These are phyloP conservation scores for Sodiomyces alkalinus DNA, from an alignment of 2,329 filamentous ascomycete species.

Conservation along the genomic window DNA sequence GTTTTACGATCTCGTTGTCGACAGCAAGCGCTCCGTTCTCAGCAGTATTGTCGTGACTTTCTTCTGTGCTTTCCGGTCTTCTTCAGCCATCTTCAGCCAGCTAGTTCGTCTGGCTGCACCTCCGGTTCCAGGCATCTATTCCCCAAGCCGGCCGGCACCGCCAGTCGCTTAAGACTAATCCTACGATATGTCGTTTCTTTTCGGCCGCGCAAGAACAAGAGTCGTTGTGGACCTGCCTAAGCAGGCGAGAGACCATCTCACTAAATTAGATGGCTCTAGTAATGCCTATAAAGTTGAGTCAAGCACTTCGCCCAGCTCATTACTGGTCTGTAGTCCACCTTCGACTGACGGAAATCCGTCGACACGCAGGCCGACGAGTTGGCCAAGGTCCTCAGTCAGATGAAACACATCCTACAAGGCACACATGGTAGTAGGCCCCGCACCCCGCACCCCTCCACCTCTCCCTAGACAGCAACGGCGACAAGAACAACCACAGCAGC, in stretches of 20 bases:
- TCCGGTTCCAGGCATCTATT: too few relatives aligned
- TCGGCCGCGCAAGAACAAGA: constrained; percentile 35
- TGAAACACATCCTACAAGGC: constrained; percentile 88
- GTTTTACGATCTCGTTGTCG: too few relatives aligned
- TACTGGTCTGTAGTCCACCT: background rate
- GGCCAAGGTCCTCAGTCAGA: constrained; percentile 70
- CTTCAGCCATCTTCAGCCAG: too few relatives aligned
- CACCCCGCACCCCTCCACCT: background rate
- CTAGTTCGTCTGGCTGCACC: too few relatives aligned
- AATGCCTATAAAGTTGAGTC: constrained; percentile 28
- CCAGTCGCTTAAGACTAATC: too few relatives aligned
- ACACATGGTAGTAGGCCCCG: constrained; percentile 52
- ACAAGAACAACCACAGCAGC: too few relatives aligned
- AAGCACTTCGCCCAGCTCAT: background rate
- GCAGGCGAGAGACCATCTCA: constrained; percentile 38
- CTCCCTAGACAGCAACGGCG: too few relatives aligned
- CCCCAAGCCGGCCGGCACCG: background rate
- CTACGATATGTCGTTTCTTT: constrained; percentile 36
- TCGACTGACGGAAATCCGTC: constrained; percentile 2
- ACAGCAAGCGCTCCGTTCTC: too few relatives aligned
- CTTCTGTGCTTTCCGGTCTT: too few relatives aligned
- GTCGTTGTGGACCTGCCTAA: constrained; percentile 37
- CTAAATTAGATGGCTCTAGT: constrained; percentile 33
- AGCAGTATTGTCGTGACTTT: too few relatives aligned
- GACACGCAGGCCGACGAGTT: constrained; percentile 68